Conservation (phyloP, 2,329 filamentous ascomycete genomes). For the Phaeophleospora eucalypticola region DNA sequence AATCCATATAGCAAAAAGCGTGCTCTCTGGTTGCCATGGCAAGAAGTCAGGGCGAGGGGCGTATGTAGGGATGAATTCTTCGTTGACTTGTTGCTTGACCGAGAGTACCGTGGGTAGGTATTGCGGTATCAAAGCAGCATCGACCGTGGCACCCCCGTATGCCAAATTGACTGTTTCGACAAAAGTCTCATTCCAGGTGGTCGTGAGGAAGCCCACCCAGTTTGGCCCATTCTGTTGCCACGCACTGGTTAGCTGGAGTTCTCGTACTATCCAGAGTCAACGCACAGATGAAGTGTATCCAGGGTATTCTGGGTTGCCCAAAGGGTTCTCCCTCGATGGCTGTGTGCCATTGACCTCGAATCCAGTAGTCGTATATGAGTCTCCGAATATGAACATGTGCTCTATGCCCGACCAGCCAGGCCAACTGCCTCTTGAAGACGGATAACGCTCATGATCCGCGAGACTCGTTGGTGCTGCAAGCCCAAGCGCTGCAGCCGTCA, state of each 20-base stretch:
- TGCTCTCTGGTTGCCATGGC: constrained; percentile 43
- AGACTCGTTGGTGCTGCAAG: background rate
- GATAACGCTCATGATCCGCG: background rate
- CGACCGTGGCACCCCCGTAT: constrained; percentile 44
- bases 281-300: constrained; percentile 17
- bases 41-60: constrained; percentile 7
- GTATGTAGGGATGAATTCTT: constrained; percentile 42
- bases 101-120: constrained; percentile 49
- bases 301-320: constrained; percentile 59
- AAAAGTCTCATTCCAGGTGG: constrained; percentile 42
- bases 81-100: constrained; percentile 49
- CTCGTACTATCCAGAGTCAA: no score
- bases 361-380: constrained; percentile 58
- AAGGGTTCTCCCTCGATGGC: constrained; percentile 52
- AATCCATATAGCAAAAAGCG: constrained; percentile 38
- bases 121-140: constrained; percentile 48
- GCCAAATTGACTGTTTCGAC: constrained; percentile 53
- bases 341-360: constrained; percentile 53
- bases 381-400: constrained; percentile 39
- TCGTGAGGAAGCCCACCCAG: constrained; percentile 52
- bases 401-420: constrained; percentile 1
- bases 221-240: constrained; percentile 45
- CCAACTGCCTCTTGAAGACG: background rate
- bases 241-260: background rate
- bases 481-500: background rate